Evolutionary conservation across 148 eudicot genomes (phyloP).

Genomic region (Polygonum aviculare): DNA sequence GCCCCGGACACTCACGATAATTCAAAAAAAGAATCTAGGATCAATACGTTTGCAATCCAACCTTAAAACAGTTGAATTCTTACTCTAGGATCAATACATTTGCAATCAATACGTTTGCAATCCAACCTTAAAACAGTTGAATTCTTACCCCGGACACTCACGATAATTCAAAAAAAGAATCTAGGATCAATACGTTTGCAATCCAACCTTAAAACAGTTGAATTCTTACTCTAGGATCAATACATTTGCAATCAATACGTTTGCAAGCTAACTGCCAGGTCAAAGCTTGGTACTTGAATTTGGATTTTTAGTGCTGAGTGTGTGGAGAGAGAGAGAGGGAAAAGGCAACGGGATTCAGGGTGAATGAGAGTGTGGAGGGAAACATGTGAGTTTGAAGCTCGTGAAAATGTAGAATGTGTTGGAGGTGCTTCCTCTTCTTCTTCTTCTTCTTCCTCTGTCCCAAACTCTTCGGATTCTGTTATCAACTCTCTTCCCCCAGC

Average conservation of each 20-base stretch:
- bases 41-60: too few species aligned
- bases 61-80: too few species aligned
- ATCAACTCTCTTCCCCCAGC: background rate
- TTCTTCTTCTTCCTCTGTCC: background rate
- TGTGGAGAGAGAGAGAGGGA: background rate
- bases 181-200: too few species aligned
- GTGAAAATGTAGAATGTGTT: constrained; percentile 4
- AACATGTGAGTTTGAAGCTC: constrained; percentile 8
- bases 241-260: background rate
- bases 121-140: background rate
- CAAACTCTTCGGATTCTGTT: background rate
- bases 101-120: too few species aligned
- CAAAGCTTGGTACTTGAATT: background rate
- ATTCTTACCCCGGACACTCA: too few species aligned
- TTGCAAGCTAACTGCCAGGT: background rate
- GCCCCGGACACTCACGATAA: too few species aligned
- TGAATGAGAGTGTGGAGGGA: background rate
- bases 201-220: too few species aligned
- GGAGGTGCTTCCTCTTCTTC: constrained; percentile 1
- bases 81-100: background rate
- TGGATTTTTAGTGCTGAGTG: background rate
- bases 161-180: too few species aligned
- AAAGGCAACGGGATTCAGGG: constrained; percentile 10
- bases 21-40: too few species aligned
- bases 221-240: too few species aligned